Evolutionary conservation across 2,329 filamentous ascomycete genomes (phyloP), one percentile per base, ranked within the genome.

Genomic region (Hysterium pulicare): DNA sequence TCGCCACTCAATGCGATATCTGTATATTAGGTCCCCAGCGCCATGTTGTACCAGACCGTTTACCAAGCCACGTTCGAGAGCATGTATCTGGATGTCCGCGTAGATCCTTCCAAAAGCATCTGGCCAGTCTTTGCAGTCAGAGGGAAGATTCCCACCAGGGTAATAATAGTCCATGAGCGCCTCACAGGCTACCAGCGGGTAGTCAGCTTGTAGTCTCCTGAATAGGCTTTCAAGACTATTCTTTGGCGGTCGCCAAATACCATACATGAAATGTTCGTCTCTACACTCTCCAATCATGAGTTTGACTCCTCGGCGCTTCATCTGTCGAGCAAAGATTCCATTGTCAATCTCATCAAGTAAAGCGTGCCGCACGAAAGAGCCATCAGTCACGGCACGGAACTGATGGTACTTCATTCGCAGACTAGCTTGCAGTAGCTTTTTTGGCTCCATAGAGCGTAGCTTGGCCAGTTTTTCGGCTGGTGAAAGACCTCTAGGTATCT

Each of bases 1-100:
- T 4, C 76, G 69, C 68, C 72, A 78, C 38, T 81, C 73, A 44
- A 81, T 72, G 1, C 77, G 68, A 49, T 81, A 81, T 2, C 78
- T 62, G 33, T 73, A 64, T 1, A 81, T 48, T 5, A 78, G 61
- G 37, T 67, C 58, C 4, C 68, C 72, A 0, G 71, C 68, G 0
- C 71, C 72, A 3, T 64, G 66, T 13, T 58, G 52, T 0, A 66
- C 66, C 2, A 81, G 62, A 0, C 68, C 67, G 26, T 71, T 58
- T 4, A 73, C 62, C 42, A 80, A 71, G 0, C 77, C 77, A 5
- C 77, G 71, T 54, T 77, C 69, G 13, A 78, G 69, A 15, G 65
- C 61, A 50, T 81, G 71, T 7, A 81, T 73, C 52, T 81, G 77
- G 46, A 79, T 72, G 41, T 79, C 74, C 3, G 77, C 76, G 48